Conservation (phyloP, 805 yeast species). For the Priceomyces melissophilus region DNA sequence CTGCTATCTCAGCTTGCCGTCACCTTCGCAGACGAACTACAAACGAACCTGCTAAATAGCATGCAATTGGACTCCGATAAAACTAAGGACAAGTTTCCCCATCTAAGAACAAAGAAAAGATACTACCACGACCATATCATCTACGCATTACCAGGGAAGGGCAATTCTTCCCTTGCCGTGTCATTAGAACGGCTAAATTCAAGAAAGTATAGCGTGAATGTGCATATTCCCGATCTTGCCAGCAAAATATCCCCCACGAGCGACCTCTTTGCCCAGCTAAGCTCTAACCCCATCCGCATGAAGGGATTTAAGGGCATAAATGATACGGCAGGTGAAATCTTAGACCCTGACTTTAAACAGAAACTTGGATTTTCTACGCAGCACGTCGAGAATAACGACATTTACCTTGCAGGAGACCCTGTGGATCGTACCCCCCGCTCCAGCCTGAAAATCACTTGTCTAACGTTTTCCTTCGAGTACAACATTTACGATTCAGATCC, state of each 20-base stretch:
- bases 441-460: constrained; percentile 18
- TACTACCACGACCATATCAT: constrained; percentile 28
- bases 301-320: constrained; percentile 9
- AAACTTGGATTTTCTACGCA: constrained; percentile 17
- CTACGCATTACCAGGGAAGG: constrained; percentile 24
- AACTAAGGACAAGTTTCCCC: constrained; percentile 26
- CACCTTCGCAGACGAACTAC: constrained; percentile 16
- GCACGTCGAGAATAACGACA: constrained; percentile 9
- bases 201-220: constrained; percentile 30
- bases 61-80: background rate
- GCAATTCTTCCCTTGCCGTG: constrained; percentile 20
- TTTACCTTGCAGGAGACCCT: constrained; percentile 14
- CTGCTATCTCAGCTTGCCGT: constrained; percentile 15
- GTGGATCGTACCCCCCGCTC: background rate
- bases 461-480: constrained; percentile 35
- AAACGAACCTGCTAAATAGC: constrained; percentile 3
- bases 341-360: constrained; percentile 12
- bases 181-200: constrained; percentile 37
- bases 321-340: constrained; percentile 10
- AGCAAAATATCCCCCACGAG: constrained; percentile 31
- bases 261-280: constrained; percentile 12
- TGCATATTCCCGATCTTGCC: constrained; percentile 43
- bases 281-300: constrained; percentile 8
- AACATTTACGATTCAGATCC: constrained; percentile 33
- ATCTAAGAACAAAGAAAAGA: constrained; percentile 20